phyloP scores from a whole-genome alignment of 2,329 filamentous ascomycete species.

The Ceratocystis ficicola region DNA sequence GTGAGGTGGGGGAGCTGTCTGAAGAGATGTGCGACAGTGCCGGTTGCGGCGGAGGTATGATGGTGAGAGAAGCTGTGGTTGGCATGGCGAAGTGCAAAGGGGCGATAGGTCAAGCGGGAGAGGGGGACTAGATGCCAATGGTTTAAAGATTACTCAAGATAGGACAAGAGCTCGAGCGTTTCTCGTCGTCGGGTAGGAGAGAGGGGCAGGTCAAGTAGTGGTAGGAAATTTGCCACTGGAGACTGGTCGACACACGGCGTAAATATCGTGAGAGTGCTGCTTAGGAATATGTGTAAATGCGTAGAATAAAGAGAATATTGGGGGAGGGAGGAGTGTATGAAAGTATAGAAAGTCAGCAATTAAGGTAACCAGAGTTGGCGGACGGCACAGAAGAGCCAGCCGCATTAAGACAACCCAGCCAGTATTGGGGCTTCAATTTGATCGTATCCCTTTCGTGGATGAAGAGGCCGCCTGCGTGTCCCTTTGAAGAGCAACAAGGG shows the following conservation, averaged over 20 bases:
- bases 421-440: not conserved
- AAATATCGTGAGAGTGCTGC: not conserved
- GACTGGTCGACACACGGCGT: not conserved
- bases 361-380: not conserved
- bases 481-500: not conserved
- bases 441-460: not conserved
- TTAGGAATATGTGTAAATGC: not conserved
- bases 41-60: constrained; percentile 13
- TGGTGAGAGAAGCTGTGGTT: constrained; percentile 11
- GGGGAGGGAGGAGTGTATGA: not conserved
- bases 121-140: too few relatives aligned
- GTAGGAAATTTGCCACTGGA: constrained; percentile 1
- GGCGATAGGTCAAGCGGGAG: not conserved
- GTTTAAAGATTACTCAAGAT: too few relatives aligned
- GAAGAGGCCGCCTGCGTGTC: not conserved
- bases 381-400: not conserved
- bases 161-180: not conserved
- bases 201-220: not conserved
- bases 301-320: not conserved
- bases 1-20: not conserved
- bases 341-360: not conserved
- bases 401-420: not conserved
- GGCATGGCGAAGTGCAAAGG: constrained; percentile 9
- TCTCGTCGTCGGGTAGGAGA: not conserved
- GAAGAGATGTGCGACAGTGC: not conserved